A percentile compares a stretch with the other conserved stretches of the same genome.
These are phyloP conservation scores for Phytophthora capsici DNA, from an alignment of 352 stramenopile species.

Conservation along the genomic window DNA sequence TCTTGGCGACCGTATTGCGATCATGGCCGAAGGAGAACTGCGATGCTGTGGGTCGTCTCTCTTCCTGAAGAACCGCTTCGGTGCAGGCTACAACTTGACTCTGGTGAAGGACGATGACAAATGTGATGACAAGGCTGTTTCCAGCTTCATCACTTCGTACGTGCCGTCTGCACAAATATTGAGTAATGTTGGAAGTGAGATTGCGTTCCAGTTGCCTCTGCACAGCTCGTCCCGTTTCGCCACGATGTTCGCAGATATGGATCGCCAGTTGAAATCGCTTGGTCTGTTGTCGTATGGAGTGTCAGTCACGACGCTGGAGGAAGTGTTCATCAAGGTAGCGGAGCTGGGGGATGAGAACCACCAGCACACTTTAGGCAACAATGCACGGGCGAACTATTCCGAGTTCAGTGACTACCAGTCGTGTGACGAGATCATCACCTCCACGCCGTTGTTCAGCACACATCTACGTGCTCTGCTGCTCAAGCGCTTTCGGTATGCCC, in stretches of 20 bases:
- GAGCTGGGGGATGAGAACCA: slow-evolving; percentile 38
- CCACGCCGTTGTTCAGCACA: slow-evolving; percentile 24
- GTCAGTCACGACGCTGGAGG: slow-evolving; percentile 87
- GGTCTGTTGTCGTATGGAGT: slow-evolving; percentile 53
- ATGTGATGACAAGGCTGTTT: slow-evolving; percentile 32
- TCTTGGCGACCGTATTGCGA: slow-evolving; percentile 77
- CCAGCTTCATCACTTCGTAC: slow-evolving; percentile 30
- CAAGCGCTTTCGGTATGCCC: slow-evolving; percentile 58
- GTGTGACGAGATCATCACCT: slow-evolving; percentile 28
- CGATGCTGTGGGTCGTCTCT: slow-evolving; percentile 69
- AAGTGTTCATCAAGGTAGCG: slow-evolving; percentile 78
- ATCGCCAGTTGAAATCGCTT: slow-evolving; percentile 42
- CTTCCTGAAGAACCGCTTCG: slow-evolving; percentile 76
- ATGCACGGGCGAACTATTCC: slow-evolving; percentile 6
- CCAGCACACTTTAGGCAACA: slow-evolving; percentile 39
- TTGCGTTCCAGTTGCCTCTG: slow-evolving; percentile 67
- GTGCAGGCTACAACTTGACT: slow-evolving; percentile 69
- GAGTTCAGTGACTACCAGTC: slow-evolving; percentile 18
- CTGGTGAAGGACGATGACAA: slow-evolving; percentile 51
- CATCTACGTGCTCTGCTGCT: slow-evolving; percentile 53
- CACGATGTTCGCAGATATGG: slow-evolving; percentile 60
- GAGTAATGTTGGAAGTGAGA: slow-evolving; percentile 70
- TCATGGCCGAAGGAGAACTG: slow-evolving; percentile 79
- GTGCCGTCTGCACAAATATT: slow-evolving; percentile 47
- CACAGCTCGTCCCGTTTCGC: slow-evolving; percentile 49